A percentile compares a stretch with the other conserved stretches of the same genome.
Conservation (phyloP, 2,329 filamentous ascomycete species). For the Diaporthe destruens region DNA sequence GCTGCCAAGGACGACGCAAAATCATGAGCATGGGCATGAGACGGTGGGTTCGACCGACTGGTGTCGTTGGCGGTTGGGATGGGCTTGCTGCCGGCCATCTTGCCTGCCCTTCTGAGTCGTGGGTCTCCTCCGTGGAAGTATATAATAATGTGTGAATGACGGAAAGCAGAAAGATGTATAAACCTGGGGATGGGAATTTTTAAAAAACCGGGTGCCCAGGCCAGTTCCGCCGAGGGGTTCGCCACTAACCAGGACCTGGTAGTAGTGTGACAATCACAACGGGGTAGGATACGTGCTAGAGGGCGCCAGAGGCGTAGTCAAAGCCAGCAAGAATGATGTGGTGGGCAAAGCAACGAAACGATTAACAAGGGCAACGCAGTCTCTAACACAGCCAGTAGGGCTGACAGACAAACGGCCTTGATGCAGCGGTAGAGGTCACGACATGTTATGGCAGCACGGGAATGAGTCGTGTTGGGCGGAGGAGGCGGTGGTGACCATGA, state of each 20-base stretch:
- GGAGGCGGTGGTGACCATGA: not conserved
- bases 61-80: no score
- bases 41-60: no score
- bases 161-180: not conserved
- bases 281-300: not conserved
- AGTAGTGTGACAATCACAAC: not conserved
- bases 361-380: not conserved
- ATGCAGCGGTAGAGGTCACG: not conserved
- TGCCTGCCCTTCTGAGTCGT: no score
- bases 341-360: not conserved
- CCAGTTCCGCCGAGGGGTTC: conserved; percentile 22
- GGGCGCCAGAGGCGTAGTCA: no score
- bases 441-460: conserved; percentile 12
- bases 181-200: not conserved
- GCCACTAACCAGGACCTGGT: conserved; percentile 27
- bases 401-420: not conserved
- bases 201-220: conserved; percentile 13
- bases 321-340: not conserved
- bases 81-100: no score
- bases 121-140: conserved; percentile 22
- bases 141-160: not conserved
- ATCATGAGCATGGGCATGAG: no score
- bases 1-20: no score
- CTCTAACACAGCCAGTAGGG: conserved; percentile 1
- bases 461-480: conserved; percentile 20